Evolutionary conservation across 768 basidiomycete species (phyloP).

Genomic region (Crassisporium funariophilum): DNA sequence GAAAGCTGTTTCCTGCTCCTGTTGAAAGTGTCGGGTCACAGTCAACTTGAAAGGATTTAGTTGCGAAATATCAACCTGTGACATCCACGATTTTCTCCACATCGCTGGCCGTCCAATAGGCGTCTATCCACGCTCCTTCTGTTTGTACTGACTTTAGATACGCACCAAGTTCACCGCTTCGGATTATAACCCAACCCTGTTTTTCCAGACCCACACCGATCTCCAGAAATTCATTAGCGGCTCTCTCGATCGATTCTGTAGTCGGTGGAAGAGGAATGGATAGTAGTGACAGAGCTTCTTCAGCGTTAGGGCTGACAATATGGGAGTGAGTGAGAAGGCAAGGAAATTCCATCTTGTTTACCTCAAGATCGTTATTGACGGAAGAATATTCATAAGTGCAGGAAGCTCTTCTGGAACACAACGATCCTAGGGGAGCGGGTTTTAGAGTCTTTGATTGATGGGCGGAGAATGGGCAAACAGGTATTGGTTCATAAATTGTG

Average conservation of each 20-base stretch:
- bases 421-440: conserved; percentile 49
- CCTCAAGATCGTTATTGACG: conserved; percentile 70
- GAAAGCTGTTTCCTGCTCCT: conserved; percentile 92
- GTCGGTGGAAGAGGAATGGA: conserved; percentile 53
- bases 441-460: neutral
- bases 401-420: conserved; percentile 81
- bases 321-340: neutral
- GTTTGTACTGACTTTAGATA: conserved; percentile 51
- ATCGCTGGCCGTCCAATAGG: conserved; percentile 64
- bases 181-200: conserved; percentile 67
- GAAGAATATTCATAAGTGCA: conserved; percentile 60
- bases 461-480: conserved; percentile 42
- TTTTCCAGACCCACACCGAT: conserved; percentile 55
- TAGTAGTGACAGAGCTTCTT: conserved; percentile 74
- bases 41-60: conserved; percentile 1
- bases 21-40: conserved; percentile 12
- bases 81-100: conserved; percentile 69
- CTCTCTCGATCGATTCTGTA: conserved; percentile 60
- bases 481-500: conserved; percentile 85
- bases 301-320: conserved; percentile 74
- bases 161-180: conserved; percentile 73
- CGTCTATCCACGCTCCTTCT: conserved; percentile 63
- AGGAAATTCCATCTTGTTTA: conserved; percentile 24
- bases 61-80: conserved; percentile 54
- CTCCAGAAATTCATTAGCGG: conserved; percentile 62